Evolutionary conservation across 2,329 filamentous ascomycete species (phyloP).

Genomic region (Calonectria henricotiae): DNA sequence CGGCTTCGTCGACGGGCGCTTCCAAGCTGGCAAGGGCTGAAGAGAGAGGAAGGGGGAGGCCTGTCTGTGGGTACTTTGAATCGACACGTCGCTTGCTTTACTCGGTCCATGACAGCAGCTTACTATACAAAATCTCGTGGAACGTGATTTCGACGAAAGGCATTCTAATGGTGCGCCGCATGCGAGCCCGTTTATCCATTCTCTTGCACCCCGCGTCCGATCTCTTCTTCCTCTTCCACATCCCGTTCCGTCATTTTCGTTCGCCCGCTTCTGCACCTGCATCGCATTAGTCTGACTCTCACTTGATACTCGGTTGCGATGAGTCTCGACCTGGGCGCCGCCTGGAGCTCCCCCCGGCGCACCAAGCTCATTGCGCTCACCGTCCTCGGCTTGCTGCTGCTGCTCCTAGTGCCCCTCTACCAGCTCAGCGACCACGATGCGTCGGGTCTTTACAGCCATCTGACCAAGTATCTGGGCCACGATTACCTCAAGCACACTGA

Average conservation of each 20-base stretch:
- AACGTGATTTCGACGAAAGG: constrained; percentile 32
- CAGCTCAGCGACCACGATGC: constrained; percentile 51
- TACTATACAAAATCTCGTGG: constrained; percentile 23
- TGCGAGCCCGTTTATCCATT: constrained; percentile 27
- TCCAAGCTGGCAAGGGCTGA: constrained; percentile 29
- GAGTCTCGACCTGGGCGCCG: constrained; percentile 49
- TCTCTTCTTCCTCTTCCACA: constrained; percentile 16
- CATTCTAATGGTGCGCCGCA: constrained; percentile 29
- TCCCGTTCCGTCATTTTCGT: constrained; percentile 22
- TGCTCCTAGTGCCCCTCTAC: constrained; percentile 55
- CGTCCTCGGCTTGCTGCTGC: constrained; percentile 50
- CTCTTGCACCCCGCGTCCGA: constrained; percentile 18
- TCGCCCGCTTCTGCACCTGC: constrained; percentile 18
- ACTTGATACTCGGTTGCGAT: constrained; percentile 41
- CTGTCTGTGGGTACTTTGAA: constrained; percentile 36
- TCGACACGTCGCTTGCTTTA: constrained; percentile 33
- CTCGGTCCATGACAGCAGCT: constrained; percentile 11
- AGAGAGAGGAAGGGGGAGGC: constrained; percentile 24
- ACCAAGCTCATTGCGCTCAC: constrained; percentile 53
- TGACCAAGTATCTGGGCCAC: constrained; percentile 54
- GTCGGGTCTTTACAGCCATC: constrained; percentile 54
- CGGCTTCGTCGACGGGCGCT: constrained; percentile 37
- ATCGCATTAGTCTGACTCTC: constrained; percentile 31
- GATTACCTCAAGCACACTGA: constrained; percentile 60
- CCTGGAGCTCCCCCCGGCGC: constrained; percentile 52